phyloP scores from a whole-genome alignment of 805 yeast genomes.

The Yarrowia porcina region DNA sequence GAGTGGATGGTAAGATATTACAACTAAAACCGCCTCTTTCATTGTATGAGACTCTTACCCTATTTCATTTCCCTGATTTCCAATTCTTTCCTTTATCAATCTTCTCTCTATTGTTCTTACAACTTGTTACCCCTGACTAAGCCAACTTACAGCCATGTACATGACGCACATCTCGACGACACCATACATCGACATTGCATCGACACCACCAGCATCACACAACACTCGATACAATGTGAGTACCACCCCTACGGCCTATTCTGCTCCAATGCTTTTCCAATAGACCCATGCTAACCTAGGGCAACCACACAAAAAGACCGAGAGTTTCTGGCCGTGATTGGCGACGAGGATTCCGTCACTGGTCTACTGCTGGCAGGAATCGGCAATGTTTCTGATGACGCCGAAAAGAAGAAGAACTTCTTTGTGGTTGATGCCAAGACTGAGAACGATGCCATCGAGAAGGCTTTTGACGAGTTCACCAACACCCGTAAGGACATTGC shows the following conservation, averaged over 20 bases:
- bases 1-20: too few species aligned
- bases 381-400: slow-evolving; percentile 67
- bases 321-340: slow-evolving; percentile 85
- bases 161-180: slow-evolving; percentile 16
- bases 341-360: slow-evolving; percentile 96
- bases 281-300: slow-evolving; percentile 9
- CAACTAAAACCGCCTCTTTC: too few species aligned
- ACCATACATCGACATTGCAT: slow-evolving; percentile 1
- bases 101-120: too few species aligned
- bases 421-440: slow-evolving; percentile 79
- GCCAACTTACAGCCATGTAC: slow-evolving; percentile 1
- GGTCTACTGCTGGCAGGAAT: slow-evolving; percentile 94
- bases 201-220: not conserved
- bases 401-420: slow-evolving; percentile 70
- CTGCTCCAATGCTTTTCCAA: too few species aligned
- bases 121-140: slow-evolving; percentile 1
- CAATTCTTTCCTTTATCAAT: too few species aligned
- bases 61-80: too few species aligned
- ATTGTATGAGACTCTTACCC: too few species aligned
- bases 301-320: slow-evolving; percentile 48
- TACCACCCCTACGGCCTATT: not conserved
- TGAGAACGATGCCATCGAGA: slow-evolving; percentile 66
- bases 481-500: slow-evolving; percentile 82
- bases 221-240: slow-evolving; percentile 12
- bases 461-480: slow-evolving; percentile 73